Evolutionary conservation across 345 rosid species (phyloP), one percentile per base, ranked within the genome.

Genomic region (Hibiscus trionum): DNA sequence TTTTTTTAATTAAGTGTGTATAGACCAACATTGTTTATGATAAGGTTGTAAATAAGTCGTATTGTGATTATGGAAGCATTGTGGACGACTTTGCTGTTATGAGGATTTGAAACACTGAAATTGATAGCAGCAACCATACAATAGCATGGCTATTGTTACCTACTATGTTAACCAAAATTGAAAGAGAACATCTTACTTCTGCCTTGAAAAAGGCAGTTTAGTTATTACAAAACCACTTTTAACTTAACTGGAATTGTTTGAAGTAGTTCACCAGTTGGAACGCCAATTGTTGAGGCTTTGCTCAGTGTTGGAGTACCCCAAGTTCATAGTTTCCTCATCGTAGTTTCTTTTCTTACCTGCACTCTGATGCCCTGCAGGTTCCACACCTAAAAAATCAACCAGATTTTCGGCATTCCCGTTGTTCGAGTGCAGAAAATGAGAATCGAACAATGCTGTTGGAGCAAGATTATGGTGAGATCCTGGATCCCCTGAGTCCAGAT

Each of bases 361-460:
- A 35, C 77, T 39, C 19, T 81, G 75, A 66, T 74, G 75, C 3
- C 72, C 78, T 7, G 69, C 64, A 5, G 80, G 82, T 70, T 87
- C 86, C 63, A 81, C 80, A 29, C 85, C 89, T 8, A 87, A 72
- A 77, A 85, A 84, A 73, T 85, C 89, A 39, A 85, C 72, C 7
- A 46, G 29, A 35, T 58, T 50, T 31, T 27, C 70, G 29, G 57
- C 66, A 52, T 71, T 72, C 42, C 75, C 60, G 21, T 26, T 72
- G 71, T 63, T 79, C 2, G 71, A 39, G 24, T 72, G 63, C 65
- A 70, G 24, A 62, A 72, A 17, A 3, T 76, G 75, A 4, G 77
- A 61, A 66, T 73, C 70, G 3, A 73, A 69, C 60, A 69, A 46
- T 3, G 56, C 81, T 46, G 74, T 52, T 69, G 71, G 76, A 35